Evolutionary conservation across 2,329 filamentous ascomycete genomes (phyloP).

Genomic region (Phaeosphaeriaceae sp.): DNA sequence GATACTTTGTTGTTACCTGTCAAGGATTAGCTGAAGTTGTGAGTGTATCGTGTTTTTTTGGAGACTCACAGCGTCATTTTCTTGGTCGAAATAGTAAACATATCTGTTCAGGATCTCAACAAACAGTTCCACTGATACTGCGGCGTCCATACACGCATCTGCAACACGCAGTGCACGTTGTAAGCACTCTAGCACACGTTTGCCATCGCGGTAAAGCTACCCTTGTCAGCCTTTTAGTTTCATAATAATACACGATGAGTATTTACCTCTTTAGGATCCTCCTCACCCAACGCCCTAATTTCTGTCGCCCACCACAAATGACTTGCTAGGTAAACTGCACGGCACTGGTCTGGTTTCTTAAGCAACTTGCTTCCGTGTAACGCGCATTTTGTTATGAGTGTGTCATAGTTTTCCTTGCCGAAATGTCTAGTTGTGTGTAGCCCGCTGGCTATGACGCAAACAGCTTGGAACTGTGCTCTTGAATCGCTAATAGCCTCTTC

Average conservation of each 20-base stretch:
- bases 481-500: conserved; percentile 96
- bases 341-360: conserved; percentile 97
- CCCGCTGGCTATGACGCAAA: conserved; percentile 89
- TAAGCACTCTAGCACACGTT: conserved; percentile 93
- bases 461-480: conserved; percentile 95
- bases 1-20: conserved; percentile 89
- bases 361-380: conserved; percentile 95
- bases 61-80: conserved; percentile 83
- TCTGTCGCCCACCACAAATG: conserved; percentile 98
- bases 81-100: conserved; percentile 99
- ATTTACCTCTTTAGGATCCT: conserved; percentile 79
- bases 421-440: conserved; percentile 90
- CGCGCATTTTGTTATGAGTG: conserved; percentile 95
- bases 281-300: conserved; percentile 75
- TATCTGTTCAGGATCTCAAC: conserved; percentile 98
- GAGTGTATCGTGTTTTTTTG: neutral
- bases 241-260: neutral
- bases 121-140: conserved; percentile 95
- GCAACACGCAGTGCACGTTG: conserved; percentile 94
- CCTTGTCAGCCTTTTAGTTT: conserved; percentile 14
- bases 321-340: conserved; percentile 93
- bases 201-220: conserved; percentile 91
- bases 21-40: conserved; percentile 11
- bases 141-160: conserved; percentile 98
- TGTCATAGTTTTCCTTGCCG: conserved; percentile 97